Evolutionary conservation across 768 basidiomycete species (phyloP).

Genomic region (Postia placenta): DNA sequence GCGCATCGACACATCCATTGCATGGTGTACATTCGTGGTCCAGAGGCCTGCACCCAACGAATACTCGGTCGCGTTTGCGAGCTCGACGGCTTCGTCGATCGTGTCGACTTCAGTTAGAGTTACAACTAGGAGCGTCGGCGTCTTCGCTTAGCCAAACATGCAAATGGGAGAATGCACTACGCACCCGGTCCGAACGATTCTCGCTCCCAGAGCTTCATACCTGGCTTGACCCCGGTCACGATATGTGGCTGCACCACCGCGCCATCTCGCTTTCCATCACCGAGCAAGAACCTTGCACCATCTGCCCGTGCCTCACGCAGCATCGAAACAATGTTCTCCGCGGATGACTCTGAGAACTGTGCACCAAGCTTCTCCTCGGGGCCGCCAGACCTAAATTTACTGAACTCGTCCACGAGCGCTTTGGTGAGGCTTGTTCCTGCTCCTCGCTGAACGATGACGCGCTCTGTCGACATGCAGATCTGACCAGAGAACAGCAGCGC

Average conservation of each 20-base stretch:
- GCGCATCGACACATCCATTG: too few species aligned
- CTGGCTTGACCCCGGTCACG: slow-evolving; percentile 37
- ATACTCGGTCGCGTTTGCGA: slow-evolving; percentile 49
- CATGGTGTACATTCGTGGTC: slow-evolving; percentile 40
- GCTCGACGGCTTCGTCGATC: too few species aligned
- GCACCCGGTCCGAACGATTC: slow-evolving; percentile 61
- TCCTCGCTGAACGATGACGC: slow-evolving; percentile 43
- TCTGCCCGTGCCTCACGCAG: slow-evolving; percentile 35
- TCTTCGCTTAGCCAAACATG: background rate
- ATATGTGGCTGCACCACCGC: slow-evolving; percentile 47
- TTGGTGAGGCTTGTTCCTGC: slow-evolving; percentile 31
- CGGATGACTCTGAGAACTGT: slow-evolving; percentile 39
- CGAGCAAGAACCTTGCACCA: slow-evolving; percentile 42
- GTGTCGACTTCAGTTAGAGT: slow-evolving; percentile 41
- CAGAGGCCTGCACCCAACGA: slow-evolving; percentile 48
- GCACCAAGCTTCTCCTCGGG: slow-evolving; percentile 27
- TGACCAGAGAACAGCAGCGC: slow-evolving; percentile 45
- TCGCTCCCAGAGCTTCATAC: slow-evolving; percentile 46
- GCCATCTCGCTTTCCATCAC: slow-evolving; percentile 34
- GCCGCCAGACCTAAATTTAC: slow-evolving; percentile 35
- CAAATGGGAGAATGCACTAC: background rate
- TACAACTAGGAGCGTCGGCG: slow-evolving; percentile 27
- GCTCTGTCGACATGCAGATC: slow-evolving; percentile 55
- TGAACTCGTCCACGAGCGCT: slow-evolving; percentile 27
- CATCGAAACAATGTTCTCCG: slow-evolving; percentile 38